Evolutionary conservation across 768 basidiomycete species (phyloP).

Genomic region (Macrolepiota fuliginosa): DNA sequence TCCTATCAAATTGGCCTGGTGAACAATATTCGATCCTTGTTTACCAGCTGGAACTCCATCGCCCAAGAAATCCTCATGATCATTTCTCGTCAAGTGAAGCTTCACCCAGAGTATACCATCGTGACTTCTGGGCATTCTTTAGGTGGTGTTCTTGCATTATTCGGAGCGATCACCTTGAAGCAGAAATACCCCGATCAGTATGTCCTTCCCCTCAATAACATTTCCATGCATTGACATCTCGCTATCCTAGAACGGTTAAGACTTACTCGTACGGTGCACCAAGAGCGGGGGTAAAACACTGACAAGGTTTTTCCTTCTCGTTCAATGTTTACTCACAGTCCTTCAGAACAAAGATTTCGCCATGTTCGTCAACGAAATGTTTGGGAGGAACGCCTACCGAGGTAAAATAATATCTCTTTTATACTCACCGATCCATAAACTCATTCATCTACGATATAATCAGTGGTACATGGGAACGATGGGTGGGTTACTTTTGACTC

Average conservation of each 20-base stretch:
- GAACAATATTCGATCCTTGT: background rate
- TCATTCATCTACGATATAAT: background rate
- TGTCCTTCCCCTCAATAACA: slow-evolving; percentile 11
- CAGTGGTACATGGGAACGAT: slow-evolving; percentile 52
- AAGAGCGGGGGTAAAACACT: slow-evolving; percentile 38
- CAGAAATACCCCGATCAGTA: slow-evolving; percentile 37
- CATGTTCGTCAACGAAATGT: slow-evolving; percentile 38
- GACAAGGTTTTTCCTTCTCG: background rate
- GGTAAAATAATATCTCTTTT: slow-evolving; percentile 25
- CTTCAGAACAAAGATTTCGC: slow-evolving; percentile 45
- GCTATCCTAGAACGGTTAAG: slow-evolving; percentile 27
- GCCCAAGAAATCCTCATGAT: slow-evolving; percentile 35
- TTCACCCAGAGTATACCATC: slow-evolving; percentile 36
- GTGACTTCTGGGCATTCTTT: slow-evolving; percentile 53
- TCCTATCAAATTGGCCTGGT: background rate
- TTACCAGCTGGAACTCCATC: slow-evolving; percentile 49
- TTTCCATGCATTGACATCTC: background rate
- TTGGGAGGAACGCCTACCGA: slow-evolving; percentile 40
- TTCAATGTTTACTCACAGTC: background rate
- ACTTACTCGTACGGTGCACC: slow-evolving; percentile 54
- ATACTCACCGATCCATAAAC: background rate
- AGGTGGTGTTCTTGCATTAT: slow-evolving; percentile 48
- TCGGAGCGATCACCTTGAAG: slow-evolving; percentile 44
- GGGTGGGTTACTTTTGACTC: slow-evolving; percentile 27
- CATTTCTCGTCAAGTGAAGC: slow-evolving; percentile 31